Conservation (phyloP, 208 protist species). For the Vickermania spadyakhi region DNA sequence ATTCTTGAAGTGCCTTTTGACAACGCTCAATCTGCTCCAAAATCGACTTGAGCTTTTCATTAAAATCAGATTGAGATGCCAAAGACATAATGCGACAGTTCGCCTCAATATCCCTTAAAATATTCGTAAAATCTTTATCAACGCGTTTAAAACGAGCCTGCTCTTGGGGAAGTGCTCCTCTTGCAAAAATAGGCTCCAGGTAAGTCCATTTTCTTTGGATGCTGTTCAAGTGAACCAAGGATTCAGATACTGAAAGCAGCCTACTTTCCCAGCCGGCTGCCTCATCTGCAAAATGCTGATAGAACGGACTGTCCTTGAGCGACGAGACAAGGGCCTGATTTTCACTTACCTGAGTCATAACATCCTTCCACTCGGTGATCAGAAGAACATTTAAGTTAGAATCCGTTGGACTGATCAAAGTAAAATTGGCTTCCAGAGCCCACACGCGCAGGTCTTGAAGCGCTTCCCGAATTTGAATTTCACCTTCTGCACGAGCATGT, state of each 20-base stretch:
- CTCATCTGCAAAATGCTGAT: slow-evolving; percentile 89
- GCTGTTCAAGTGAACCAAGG: slow-evolving; percentile 82
- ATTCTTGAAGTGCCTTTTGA: slow-evolving; percentile 95
- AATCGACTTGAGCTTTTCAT: slow-evolving; percentile 81
- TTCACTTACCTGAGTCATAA: slow-evolving; percentile 93
- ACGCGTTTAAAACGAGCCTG: slow-evolving; percentile 94
- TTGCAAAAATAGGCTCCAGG: slow-evolving; percentile 97
- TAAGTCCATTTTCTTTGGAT: slow-evolving; percentile 98
- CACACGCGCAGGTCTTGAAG: slow-evolving; percentile 92
- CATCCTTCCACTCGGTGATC: slow-evolving; percentile 97
- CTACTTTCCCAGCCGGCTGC: slow-evolving; percentile 87
- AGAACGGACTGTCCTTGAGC: slow-evolving; percentile 95
- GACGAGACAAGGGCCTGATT: slow-evolving; percentile 92
- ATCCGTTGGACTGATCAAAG: slow-evolving; percentile 53
- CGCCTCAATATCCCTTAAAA: slow-evolving; percentile 83
- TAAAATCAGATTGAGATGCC: slow-evolving; percentile 65
- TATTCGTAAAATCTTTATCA: slow-evolving; percentile 93
- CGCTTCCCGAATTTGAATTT: slow-evolving; percentile 93
- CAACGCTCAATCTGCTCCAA: slow-evolving; percentile 94
- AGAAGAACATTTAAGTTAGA: slow-evolving; percentile 64
- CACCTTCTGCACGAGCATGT: slow-evolving; percentile 86
- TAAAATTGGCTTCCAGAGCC: slow-evolving; percentile 87
- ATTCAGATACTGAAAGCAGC: slow-evolving; percentile 75
- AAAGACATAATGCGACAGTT: slow-evolving; percentile 91
- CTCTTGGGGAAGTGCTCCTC: slow-evolving; percentile 94